Base-by-base conservation (phyloP, 75 land plant genomes). In the Pinus albicaulis region DNA sequence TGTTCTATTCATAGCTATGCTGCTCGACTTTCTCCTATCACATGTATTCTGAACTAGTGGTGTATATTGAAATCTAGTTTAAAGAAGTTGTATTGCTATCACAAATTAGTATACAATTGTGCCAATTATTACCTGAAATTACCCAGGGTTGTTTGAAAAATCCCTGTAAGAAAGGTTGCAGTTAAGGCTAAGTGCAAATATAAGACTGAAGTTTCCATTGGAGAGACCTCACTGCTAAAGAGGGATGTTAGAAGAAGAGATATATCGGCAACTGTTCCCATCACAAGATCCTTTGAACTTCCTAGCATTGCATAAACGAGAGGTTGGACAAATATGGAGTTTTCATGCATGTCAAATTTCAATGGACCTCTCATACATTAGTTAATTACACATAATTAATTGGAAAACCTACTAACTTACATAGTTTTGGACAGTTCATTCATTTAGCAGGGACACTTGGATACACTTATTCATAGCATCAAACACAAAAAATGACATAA, bases 271-370 rank as follows among this genome's bases (percentile, higher is more conserved):
- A 92, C 90, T 14, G 96, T 90, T 8, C 98, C 93, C 36, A 91
- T 86, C 7, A 93, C 98, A 76, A 93, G 76, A 63, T 95, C 92
- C 82, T 76, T 87, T 1, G 98, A 95, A 75, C 92, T 94, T 22
- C 98, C 98, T 74, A 95, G 70, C 83, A 89, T 80, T 14, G 96
- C 86, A 76, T 93, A 95, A 15, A 91, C 76, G 76, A 93, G 74
- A 24, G 96, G 98, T 41, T 96, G 98, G 3, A 93, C 90, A 78
- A 93, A 95, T 81, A 96, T 93, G 12, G 96, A 91, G 88, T 95
- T 93, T 95, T 82, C 74, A 76, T 10, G 53, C 41, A 48, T 10
- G 53, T 1, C 53, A 48, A 48, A 3, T 48, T 48, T 48, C 53
- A 48, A 48, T 1, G 12, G 12, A 48, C 11, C 10, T 10, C 2